Percentiles rank a stretch among this genome's conserved stretches.
phyloP scores from a whole-genome alignment of 352 stramenopile species.

The Phytophthora ramorum region DNA sequence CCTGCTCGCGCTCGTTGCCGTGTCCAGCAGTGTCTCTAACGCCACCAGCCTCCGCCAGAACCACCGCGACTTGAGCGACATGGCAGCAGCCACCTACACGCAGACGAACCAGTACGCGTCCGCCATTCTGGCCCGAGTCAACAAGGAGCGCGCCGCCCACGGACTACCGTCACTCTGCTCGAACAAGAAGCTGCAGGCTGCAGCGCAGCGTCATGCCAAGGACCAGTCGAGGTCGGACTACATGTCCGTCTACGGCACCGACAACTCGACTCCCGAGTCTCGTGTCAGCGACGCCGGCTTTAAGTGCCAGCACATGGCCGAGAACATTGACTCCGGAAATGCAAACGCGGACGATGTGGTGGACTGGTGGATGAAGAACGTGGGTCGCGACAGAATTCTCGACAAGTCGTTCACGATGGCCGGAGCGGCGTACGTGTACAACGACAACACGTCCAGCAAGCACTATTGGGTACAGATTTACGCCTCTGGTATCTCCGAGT shows the following conservation, averaged over 20 bases:
- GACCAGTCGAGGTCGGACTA: slow-evolving; percentile 32
- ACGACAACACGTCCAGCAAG: slow-evolving; percentile 31
- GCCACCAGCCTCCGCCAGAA: slow-evolving; percentile 19
- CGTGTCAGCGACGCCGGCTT: slow-evolving; percentile 49
- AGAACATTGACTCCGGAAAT: slow-evolving; percentile 41
- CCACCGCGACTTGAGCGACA: slow-evolving; percentile 13
- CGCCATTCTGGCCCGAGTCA: slow-evolving; percentile 46
- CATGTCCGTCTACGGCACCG: slow-evolving; percentile 47
- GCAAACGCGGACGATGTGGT: slow-evolving; percentile 32
- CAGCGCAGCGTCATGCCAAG: slow-evolving; percentile 16
- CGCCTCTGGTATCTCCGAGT: slow-evolving; percentile 35
- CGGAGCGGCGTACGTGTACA: slow-evolving; percentile 42
- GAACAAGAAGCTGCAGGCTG: slow-evolving; percentile 37
- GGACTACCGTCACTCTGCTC: slow-evolving; percentile 37
- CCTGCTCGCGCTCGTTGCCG: not conserved
- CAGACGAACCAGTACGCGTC: slow-evolving; percentile 9
- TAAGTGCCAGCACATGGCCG: slow-evolving; percentile 45
- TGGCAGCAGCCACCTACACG: not conserved
- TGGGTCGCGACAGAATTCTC: slow-evolving; percentile 26
- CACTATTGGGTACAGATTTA: slow-evolving; percentile 70
- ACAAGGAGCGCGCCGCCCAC: slow-evolving; percentile 44
- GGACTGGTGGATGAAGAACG: slow-evolving; percentile 40
- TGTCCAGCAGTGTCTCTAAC: not conserved
- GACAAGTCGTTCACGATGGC: slow-evolving; percentile 41
- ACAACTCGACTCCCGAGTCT: slow-evolving; percentile 37